Evolutionary conservation across 176 grass and related monocot genomes (phyloP).

Genomic region (Lolium multiflorum): DNA sequence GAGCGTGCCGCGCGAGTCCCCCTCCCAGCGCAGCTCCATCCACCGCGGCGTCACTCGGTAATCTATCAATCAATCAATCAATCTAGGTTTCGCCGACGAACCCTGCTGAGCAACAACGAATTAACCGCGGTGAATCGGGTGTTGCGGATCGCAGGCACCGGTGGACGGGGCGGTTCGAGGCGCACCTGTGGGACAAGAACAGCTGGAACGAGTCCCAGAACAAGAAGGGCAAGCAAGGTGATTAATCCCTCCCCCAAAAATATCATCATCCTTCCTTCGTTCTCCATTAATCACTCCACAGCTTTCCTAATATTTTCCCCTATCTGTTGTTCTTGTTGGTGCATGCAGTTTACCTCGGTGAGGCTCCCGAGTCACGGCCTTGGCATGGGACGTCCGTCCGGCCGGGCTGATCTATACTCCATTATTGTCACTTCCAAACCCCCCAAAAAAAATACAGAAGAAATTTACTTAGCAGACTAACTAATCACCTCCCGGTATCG

Average conservation of each 20-base stretch:
- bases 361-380: constrained; percentile 64
- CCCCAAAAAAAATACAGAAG: background rate
- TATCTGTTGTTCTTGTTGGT: constrained; percentile 38
- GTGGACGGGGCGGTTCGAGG: constrained; percentile 94
- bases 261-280: too few species aligned
- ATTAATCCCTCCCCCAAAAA: background rate
- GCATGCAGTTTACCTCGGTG: constrained; percentile 97
- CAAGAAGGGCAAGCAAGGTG: constrained; percentile 98
- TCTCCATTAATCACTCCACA: too few species aligned
- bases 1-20: constrained; percentile 71
- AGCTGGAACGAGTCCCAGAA: constrained; percentile 95
- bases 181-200: constrained; percentile 96
- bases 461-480: background rate
- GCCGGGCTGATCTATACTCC: background rate
- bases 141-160: constrained; percentile 64
- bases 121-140: background rate
- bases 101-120: background rate
- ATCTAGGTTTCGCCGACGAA: background rate
- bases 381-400: constrained; percentile 41
- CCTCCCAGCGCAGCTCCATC: constrained; percentile 83
- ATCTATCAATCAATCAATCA: too few species aligned
- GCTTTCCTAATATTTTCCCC: background rate
- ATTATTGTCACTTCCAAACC: background rate
- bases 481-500: background rate
- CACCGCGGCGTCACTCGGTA: constrained; percentile 90